phyloP scores from a whole-genome alignment of 768 basidiomycete species.

The Mycena leptocephala region DNA sequence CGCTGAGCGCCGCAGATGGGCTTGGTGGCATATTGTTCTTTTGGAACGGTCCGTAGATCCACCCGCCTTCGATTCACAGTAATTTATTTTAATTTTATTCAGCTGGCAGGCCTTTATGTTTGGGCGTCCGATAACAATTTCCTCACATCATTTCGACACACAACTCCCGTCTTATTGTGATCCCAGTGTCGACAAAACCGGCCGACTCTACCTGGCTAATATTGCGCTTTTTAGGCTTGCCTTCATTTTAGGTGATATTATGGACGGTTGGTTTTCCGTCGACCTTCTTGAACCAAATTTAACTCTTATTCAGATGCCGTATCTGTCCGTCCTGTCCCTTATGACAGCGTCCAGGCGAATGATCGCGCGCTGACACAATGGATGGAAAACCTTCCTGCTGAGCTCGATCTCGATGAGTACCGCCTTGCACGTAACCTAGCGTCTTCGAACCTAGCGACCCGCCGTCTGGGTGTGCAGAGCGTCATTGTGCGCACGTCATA shows the following conservation, averaged over 20 bases:
- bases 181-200: conserved; percentile 73
- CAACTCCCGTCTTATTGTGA: conserved; percentile 81
- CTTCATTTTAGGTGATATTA: conserved; percentile 86
- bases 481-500: conserved; percentile 85
- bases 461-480: conserved; percentile 85
- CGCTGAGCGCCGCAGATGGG: conserved; percentile 88
- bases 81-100: conserved; percentile 26
- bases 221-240: conserved; percentile 85
- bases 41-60: conserved; percentile 75
- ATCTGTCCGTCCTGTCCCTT: conserved; percentile 85
- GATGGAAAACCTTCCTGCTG: conserved; percentile 83
- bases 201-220: conserved; percentile 81
- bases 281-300: not conserved
- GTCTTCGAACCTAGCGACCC: conserved; percentile 69
- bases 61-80: conserved; percentile 22
- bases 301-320: conserved; percentile 63
- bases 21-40: conserved; percentile 92
- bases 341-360: conserved; percentile 80
- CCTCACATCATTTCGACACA: conserved; percentile 89
- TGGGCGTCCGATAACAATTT: conserved; percentile 82
- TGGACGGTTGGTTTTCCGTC: conserved; percentile 66
- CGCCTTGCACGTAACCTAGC: conserved; percentile 82
- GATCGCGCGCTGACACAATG: conserved; percentile 82
- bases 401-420: conserved; percentile 85
- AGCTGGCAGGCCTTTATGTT: conserved; percentile 94